Base-by-base conservation (phyloP, 805 yeast species). In the Maudiozyma serrabonitensis region DNA sequence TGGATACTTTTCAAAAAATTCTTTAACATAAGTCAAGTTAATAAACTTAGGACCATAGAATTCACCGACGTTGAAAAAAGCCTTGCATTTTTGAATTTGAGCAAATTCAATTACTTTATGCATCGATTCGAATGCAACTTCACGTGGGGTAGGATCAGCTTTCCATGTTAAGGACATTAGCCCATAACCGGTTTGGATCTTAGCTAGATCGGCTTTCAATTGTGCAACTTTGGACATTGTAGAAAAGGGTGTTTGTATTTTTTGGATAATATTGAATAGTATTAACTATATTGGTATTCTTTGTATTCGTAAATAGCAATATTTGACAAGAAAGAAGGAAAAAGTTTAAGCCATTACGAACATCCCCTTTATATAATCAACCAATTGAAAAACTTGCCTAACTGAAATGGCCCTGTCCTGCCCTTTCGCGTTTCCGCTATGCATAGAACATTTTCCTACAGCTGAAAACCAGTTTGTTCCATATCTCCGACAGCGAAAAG, bases 111-210 rank as follows among this genome's bases (percentile, higher is more conserved):
- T 62, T 26, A 84, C 82, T 35, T 71, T 68, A 50, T 78, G 73
- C 62, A 88, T 69, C 2, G 78, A 67, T 11, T 68, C 76, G 51
- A 80, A 70, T 2, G 85, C 80, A 47, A 72, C 69, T 18, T 75
- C 79, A 46, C 73, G 63, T 7, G 83, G 75, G 34, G 75, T 64
- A 34, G 87, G 87, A 0, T 58, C 62, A 0, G 82, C 76, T 39
- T 75, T 73, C 87, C 86, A 80, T 1, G 95, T 85, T 63, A 86
- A 72, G 50, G 84, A 78, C 96, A 89, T 87, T 54, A 87, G 74
- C 42, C 96, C 96, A 56, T 76, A 80, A 42, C 95, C 95, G 44
- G 61, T 57, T 18, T 49, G 45, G 16, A 61, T 42, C 18, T 52
- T 50, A 2, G 42, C 26, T 42, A 62, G 41, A 3, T 55, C 62